Evolutionary conservation across 805 yeast genomes (phyloP).

Genomic region (Suhomyces xylopsoci): DNA sequence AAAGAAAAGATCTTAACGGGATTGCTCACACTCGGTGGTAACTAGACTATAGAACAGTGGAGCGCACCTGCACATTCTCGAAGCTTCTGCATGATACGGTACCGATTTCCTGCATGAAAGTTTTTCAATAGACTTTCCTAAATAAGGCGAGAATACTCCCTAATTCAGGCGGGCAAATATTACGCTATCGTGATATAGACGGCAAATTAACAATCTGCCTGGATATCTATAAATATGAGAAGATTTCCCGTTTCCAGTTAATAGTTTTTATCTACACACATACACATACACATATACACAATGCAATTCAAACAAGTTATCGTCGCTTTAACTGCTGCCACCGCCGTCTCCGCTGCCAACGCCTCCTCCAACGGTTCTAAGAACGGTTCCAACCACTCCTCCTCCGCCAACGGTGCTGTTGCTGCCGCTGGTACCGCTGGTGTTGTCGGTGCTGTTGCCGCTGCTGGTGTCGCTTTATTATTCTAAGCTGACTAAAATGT

Average conservation of each 20-base stretch:
- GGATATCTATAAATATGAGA: conserved; percentile 11
- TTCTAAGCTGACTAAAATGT: conserved; percentile 32
- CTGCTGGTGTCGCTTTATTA: conserved; percentile 69
- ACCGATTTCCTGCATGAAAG: background rate
- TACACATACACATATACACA: conserved; percentile 12
- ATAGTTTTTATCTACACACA: background rate
- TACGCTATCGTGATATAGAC: conserved; percentile 2
- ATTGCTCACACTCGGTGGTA: background rate
- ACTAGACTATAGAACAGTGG: background rate
- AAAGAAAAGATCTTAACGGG: background rate
- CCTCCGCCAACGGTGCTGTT: conserved; percentile 43
- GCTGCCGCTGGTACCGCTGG: conserved; percentile 51
- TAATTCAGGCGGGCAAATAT: conserved; percentile 5
- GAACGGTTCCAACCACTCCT: conserved; percentile 35
- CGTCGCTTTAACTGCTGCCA: conserved; percentile 66
- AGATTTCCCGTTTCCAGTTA: background rate
- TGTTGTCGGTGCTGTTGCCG: conserved; percentile 80
- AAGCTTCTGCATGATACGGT: background rate
- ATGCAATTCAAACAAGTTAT: conserved; percentile 74
- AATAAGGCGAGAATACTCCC: conserved; percentile 4
- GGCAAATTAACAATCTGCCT: conserved; percentile 1
- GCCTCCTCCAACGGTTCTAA: conserved; percentile 35
- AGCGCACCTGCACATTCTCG: background rate
- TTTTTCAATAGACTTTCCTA: conserved; percentile 5
- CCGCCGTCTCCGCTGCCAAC: conserved; percentile 66